Conservation (phyloP, 768 basidiomycete genomes). For the Myochromella boudieri region DNA sequence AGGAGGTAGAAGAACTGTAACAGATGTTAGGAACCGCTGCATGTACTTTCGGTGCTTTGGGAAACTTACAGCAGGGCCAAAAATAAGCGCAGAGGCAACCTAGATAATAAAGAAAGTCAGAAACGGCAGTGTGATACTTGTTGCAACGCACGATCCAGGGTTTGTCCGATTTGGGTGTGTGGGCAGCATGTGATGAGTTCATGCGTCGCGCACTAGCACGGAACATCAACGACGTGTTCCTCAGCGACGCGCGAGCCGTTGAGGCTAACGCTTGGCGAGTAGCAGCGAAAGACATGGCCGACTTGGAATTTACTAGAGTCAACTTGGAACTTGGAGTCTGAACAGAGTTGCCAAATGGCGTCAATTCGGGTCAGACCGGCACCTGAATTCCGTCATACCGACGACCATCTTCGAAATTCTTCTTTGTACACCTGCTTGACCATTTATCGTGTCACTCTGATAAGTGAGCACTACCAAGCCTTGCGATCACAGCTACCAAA, state of each 20-base stretch:
- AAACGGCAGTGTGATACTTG: constrained; percentile 8
- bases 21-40: constrained; percentile 2
- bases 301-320: background rate
- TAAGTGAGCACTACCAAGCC: too few species aligned
- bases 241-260: constrained; percentile 29
- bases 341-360: background rate
- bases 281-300: constrained; percentile 38
- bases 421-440: too few species aligned
- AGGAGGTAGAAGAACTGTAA: constrained; percentile 39
- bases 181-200: constrained; percentile 34
- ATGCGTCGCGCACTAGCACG: constrained; percentile 33
- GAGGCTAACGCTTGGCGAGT: constrained; percentile 34
- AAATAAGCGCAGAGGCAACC: constrained; percentile 40
- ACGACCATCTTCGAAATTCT: too few species aligned
- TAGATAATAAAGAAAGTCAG: constrained; percentile 16
- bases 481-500: too few species aligned
- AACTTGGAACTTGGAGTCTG: too few species aligned
- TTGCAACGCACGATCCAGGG: constrained; percentile 42
- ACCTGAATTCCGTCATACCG: constrained; percentile 17
- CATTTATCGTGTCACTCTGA: too few species aligned
- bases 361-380: constrained; percentile 39
- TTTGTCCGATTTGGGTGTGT: constrained; percentile 32
- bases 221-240: constrained; percentile 20
- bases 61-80: constrained; percentile 40
- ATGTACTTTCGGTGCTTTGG: background rate